Evolutionary conservation across 179 eudicot species (phyloP).

Genomic region (Beta lomatogona): DNA sequence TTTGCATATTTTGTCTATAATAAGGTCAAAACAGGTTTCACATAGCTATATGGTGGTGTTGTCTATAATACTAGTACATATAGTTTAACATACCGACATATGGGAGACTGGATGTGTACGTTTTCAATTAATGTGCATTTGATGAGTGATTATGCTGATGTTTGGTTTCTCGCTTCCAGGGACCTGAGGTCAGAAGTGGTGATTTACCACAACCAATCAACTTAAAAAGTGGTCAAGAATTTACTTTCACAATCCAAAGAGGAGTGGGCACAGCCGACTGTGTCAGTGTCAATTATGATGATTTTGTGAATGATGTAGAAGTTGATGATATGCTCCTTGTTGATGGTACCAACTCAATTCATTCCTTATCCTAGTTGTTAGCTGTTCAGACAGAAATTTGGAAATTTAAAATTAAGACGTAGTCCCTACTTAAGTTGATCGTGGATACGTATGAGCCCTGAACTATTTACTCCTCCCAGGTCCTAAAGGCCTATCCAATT

Average conservation of each 20-base stretch:
- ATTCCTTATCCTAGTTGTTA: not conserved
- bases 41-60: not conserved
- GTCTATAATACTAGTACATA: not conserved
- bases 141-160: constrained; percentile 2
- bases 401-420: not conserved
- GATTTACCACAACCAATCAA: constrained; percentile 87
- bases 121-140: not conserved
- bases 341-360: constrained; percentile 65
- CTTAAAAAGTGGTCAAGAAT: constrained; percentile 84
- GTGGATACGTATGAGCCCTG: not conserved
- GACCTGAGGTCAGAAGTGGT: constrained; percentile 99
- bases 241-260: constrained; percentile 84
- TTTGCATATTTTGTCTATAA: too few relatives aligned
- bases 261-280: constrained; percentile 80
- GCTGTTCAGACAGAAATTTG: not conserved
- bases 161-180: constrained; percentile 49
- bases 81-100: too few relatives aligned
- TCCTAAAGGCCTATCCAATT: too few relatives aligned
- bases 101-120: not conserved
- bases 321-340: constrained; percentile 79
- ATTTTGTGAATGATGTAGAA: constrained; percentile 92
- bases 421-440: not conserved
- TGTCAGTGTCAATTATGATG: constrained; percentile 97
- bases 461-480: not conserved
- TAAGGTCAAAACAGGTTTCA: too few relatives aligned